Base-by-base conservation (phyloP, 495 filamentous ascomycete species). In the Aspergillus carlsbadensis region DNA sequence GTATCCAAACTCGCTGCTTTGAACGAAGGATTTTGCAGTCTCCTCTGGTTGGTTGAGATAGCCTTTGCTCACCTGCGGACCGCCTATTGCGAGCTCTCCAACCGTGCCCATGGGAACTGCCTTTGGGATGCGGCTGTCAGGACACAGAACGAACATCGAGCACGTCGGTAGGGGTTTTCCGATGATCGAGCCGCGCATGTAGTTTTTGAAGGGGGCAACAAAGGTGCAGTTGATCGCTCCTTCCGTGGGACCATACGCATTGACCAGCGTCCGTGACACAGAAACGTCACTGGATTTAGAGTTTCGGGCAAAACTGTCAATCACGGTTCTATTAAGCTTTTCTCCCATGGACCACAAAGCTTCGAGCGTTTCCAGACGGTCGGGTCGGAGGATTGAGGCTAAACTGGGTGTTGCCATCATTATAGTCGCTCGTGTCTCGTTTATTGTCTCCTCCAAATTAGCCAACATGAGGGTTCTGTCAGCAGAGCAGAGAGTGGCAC, bases 401-500 rank as follows among this genome's bases (percentile, higher is more conserved):
- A 74, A 56, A 17, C 69, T 72, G 2, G 73, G 70, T 10, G 69
- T 67, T 0, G 65, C 62, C 65, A 67, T 67, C 65, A 67, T 67
- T 3, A 67, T 47, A 5, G 65, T 64, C 17, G 65, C 65, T 56
- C 53, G 59, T 44, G 59, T 48, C 21, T 67, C 65, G 22, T 65
- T 67, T 18, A 67, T 56, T 1, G 65, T 65, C 8, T 46, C 55
- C 44, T 70, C 67, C 3, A 65, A 20, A 34, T 70, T 60, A 5
- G 60, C 52, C 22, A 70, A 35, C 13, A 61, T 65, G 3, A 70
- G 56, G 10, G 20, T 56, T 17, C 67, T 62, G n/a, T 64, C 52
- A 10, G 67, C 67, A 6, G 62, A 65, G 53, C 67, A 70, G 20
- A 95, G 77, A 0, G 87, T 90, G 35, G 67, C 71, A 3, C 87